phyloP scores from a whole-genome alignment of 2,329 filamentous ascomycete genomes.

The Shiraia bambusicola region DNA sequence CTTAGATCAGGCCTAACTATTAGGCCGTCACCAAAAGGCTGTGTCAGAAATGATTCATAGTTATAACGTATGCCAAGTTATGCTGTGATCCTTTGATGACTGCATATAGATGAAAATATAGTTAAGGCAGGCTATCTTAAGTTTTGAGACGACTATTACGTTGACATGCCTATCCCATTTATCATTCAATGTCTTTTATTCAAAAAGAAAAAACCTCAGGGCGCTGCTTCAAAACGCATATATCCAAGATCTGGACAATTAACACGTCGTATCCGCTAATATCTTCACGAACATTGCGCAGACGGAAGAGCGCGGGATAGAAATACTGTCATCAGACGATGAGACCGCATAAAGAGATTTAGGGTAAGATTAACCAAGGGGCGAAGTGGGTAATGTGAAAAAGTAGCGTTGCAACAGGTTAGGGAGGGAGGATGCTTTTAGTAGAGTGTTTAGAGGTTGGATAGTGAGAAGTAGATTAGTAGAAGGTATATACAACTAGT shows the following conservation, averaged over 20 bases:
- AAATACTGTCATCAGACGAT: constrained; percentile 38
- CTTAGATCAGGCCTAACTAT: background rate
- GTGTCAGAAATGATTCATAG: no score
- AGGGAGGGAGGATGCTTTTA: constrained; percentile 49
- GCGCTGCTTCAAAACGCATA: constrained; percentile 33
- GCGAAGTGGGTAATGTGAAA: constrained; percentile 35
- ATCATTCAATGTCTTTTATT: constrained; percentile 22
- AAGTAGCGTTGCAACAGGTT: constrained; percentile 48
- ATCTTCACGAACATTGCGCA: constrained; percentile 50
- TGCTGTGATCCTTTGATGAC: background rate
- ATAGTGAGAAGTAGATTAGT: constrained; percentile 1
- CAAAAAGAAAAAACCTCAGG: constrained; percentile 30
- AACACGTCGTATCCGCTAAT: constrained; percentile 59
- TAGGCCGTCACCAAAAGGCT: constrained; percentile 19
- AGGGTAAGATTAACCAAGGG: constrained; percentile 21
- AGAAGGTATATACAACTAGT: no score
- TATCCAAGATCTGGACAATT: constrained; percentile 27
- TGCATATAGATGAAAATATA: background rate
- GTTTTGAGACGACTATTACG: no score
- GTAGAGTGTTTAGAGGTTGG: constrained; percentile 22
- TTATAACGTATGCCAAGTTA: constrained; percentile 13
- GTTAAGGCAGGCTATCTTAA: no score
- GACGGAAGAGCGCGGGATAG: constrained; percentile 21
- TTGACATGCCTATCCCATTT: background rate
- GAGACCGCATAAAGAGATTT: constrained; percentile 33